phyloP scores from a whole-genome alignment of 176 grass and related monocot species.

The Eremochloa ophiuroides region DNA sequence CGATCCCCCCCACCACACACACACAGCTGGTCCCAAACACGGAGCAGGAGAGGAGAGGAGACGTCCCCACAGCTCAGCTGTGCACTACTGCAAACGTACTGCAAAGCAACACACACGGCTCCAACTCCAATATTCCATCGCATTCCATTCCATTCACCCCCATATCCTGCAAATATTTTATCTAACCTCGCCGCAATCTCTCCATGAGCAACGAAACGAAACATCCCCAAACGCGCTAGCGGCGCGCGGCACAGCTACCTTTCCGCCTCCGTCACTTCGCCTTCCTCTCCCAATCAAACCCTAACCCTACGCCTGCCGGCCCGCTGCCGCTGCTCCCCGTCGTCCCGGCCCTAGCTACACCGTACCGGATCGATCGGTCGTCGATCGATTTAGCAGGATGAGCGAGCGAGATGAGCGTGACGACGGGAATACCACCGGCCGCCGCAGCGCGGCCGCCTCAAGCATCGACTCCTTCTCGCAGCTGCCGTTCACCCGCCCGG shows the following conservation, averaged over 20 bases:
- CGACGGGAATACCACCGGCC: not conserved
- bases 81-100: no score
- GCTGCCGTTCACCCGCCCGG: slow-evolving; percentile 55
- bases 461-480: slow-evolving; percentile 82
- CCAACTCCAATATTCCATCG: slow-evolving; percentile 8
- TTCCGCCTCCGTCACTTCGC: not conserved
- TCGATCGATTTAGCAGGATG: slow-evolving; percentile 31
- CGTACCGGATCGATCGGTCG: not conserved
- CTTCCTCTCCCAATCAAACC: slow-evolving; percentile 36
- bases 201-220: not conserved
- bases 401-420: slow-evolving; percentile 51
- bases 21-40: slow-evolving; percentile 20
- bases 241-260: not conserved
- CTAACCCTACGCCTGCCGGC: slow-evolving; percentile 10
- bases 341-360: not conserved
- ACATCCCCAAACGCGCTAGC: not conserved
- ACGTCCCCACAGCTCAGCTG: slow-evolving; percentile 19
- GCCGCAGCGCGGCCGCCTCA: not conserved
- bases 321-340: no score
- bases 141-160: slow-evolving; percentile 5
- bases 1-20: not conserved
- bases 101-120: not conserved
- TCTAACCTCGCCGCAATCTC: slow-evolving; percentile 6
- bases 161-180: slow-evolving; percentile 26
- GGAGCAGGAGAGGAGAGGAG: not conserved